phyloP scores from a whole-genome alignment of 768 basidiomycete genomes.

The Boletus bicolor region DNA sequence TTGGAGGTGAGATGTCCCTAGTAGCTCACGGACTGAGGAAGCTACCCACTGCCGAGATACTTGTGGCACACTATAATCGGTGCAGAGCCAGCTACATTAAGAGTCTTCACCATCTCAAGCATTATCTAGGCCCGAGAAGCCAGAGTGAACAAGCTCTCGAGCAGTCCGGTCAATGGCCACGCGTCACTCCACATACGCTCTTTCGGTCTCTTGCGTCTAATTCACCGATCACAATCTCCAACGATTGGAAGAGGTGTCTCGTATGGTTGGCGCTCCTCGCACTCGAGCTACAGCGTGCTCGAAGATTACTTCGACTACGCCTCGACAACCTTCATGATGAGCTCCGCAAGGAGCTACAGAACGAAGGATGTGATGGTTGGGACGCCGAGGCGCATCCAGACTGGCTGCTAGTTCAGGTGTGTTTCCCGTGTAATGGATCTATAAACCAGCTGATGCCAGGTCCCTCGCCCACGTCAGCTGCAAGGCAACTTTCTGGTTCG shows the following conservation, averaged over 20 bases:
- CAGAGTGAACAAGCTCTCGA: constrained; percentile 16
- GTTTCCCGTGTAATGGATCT: background rate
- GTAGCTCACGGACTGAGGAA: background rate
- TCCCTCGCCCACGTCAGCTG: constrained; percentile 30
- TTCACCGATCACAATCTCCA: constrained; percentile 11
- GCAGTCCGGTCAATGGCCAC: constrained; percentile 37
- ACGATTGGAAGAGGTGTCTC: constrained; percentile 32
- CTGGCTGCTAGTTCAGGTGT: constrained; percentile 46
- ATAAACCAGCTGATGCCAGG: background rate
- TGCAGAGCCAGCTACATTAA: constrained; percentile 6
- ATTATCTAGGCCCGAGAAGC: constrained; percentile 13
- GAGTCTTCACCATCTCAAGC: background rate
- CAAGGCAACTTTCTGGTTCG: constrained; percentile 44
- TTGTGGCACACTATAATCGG: constrained; percentile 8
- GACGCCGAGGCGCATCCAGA: constrained; percentile 28
- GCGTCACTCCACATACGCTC: constrained; percentile 30
- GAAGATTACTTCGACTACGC: constrained; percentile 32
- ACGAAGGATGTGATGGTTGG: constrained; percentile 23
- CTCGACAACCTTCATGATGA: constrained; percentile 28
- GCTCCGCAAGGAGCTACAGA: constrained; percentile 27
- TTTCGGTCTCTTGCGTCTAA: constrained; percentile 31
- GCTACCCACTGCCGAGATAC: background rate
- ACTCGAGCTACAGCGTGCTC: constrained; percentile 37
- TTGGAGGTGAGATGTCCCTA: constrained; percentile 3
- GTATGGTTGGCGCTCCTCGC: constrained; percentile 27